Evolutionary conservation across 352 stramenopile genomes (phyloP), one percentile per base, ranked within the genome.

Genomic region (Thalassiosira mediterranea): DNA sequence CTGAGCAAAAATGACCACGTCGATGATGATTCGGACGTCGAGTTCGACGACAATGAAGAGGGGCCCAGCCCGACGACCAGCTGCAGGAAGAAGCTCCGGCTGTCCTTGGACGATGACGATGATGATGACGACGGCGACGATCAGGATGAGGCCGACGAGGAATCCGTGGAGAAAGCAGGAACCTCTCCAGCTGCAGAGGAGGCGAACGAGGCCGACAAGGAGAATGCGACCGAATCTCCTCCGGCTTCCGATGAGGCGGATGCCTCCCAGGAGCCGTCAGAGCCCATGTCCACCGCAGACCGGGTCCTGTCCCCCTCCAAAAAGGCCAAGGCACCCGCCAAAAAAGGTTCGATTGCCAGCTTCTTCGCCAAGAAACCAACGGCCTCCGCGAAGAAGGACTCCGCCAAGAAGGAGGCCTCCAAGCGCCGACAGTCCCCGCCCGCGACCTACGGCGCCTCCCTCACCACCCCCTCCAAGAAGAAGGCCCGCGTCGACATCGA

Each of bases 71-170:
- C 11, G 15, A 10, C 48, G 10, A 26, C 53, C 15, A 40, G 38
- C 15, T 61, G 25, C 10, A 72, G 64, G 28, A 79, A 76, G 40
- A 83, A 57, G 54, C 56, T 75, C 19, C 47, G 38, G 26, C 47
- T 80, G 10, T 63, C 31, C 26, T 44, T 69, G 3, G 51, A 66
- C 10, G 61, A 79, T 21, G 66, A 83, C 1, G 75, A 84, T 29
- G 72, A 81, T 37, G 74, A 63, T 7, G 53, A 85, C 23, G 67
- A 75, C 3, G 69, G 65, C 5, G 73, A 76, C 42, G 65, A 80
- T 7, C 57, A 88, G 21, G n/a, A 59, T 1, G 54, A 64, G 23
- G 52, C 53, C 5, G n/a, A 17, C 7, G 28, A 63, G n/a, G 56
- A 29, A 37, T 13, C 40, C 1, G 47, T 17, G 13, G 42, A 51